Evolutionary conservation across 2,329 filamentous ascomycete genomes (phyloP), one percentile per base, ranked within the genome.

Genomic region (Dryadomyces sulphureus): DNA sequence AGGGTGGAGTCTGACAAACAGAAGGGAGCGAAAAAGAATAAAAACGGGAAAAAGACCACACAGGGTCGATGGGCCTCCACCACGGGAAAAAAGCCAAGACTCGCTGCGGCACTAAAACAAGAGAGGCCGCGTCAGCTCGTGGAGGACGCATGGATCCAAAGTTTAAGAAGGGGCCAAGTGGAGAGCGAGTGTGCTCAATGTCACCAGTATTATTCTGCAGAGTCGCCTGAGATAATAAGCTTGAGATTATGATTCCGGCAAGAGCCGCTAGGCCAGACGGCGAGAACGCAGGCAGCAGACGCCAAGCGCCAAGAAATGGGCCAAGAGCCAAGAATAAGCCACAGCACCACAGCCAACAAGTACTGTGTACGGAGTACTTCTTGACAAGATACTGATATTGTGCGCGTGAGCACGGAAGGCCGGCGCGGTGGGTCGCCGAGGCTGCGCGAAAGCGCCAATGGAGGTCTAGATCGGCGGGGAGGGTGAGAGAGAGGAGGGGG

Each of bases 81-180:
- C 22, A n/a, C 38, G 38, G 48, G 44, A 42, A 44, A 35, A 48
- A 35, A 41, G 45, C 45, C 46, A 47, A 32, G 40, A 38, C 11
- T 9, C 9, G 42, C 43, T 30, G 41, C 27, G 41, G 35, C 45
- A 46, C 41, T 41, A 42, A 48, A 48, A n/a, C 19, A 32, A 48
- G 45, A 32, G 43, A 49, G 51, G 51, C 51, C 51, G 51, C 51
- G 51, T 53, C 49, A 53, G 51, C 51, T 48, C 41, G 45, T 48
- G 44, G 43, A 48, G 40, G 49, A 36, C 41, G 49, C 38, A 40
- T 43, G 47, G 43, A 25, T 35, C 45, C 17, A 34, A 43, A 43
- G 45, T 39, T 47, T 43, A 47, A 47, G 25, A 43, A 46, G 38
- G 38, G 32, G 30, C 39, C 20, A 20, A 42, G 30, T n/a, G 38